Conservation (phyloP, 352 stramenopile species). For the Pythium rhizo-oryzae region DNA sequence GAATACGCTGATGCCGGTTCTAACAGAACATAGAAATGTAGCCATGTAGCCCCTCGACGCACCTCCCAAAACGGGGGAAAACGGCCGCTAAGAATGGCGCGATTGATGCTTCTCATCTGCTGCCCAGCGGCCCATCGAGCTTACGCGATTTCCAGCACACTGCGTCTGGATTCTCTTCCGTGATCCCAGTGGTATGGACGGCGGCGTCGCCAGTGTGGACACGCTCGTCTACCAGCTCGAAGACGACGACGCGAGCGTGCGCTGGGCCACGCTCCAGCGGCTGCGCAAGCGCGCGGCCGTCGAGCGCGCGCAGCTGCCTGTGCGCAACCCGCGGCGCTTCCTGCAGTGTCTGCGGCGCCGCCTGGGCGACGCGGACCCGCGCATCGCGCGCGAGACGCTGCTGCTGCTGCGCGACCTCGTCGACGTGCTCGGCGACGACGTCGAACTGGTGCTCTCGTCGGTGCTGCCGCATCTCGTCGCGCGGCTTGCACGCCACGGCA, state of each 20-base stretch:
- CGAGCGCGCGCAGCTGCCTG: slow-evolving; percentile 61
- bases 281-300: slow-evolving; percentile 70
- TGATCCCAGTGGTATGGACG: slow-evolving; percentile 13
- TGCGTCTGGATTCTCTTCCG: neutral
- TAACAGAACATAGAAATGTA: neutral
- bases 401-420: slow-evolving; percentile 68
- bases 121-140: too few species aligned
- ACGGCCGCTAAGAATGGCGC: neutral
- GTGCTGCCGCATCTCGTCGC: slow-evolving; percentile 71
- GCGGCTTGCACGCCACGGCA: slow-evolving; percentile 31
- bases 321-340: slow-evolving; percentile 74
- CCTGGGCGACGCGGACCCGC: slow-evolving; percentile 43
- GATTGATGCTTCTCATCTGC: neutral
- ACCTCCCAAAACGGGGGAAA: neutral
- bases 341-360: slow-evolving; percentile 69
- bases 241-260: slow-evolving; percentile 61
- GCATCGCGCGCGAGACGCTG: slow-evolving; percentile 56
- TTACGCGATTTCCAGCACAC: neutral
- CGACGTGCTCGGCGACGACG: slow-evolving; percentile 55
- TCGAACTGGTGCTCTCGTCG: slow-evolving; percentile 70
- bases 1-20: neutral
- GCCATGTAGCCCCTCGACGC: neutral
- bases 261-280: slow-evolving; percentile 56
- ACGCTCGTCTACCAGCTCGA: slow-evolving; percentile 83
- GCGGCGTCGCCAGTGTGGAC: slow-evolving; percentile 42